phyloP scores from a whole-genome alignment of 306 rosid species.

The Fragaria nilgerrensis region DNA sequence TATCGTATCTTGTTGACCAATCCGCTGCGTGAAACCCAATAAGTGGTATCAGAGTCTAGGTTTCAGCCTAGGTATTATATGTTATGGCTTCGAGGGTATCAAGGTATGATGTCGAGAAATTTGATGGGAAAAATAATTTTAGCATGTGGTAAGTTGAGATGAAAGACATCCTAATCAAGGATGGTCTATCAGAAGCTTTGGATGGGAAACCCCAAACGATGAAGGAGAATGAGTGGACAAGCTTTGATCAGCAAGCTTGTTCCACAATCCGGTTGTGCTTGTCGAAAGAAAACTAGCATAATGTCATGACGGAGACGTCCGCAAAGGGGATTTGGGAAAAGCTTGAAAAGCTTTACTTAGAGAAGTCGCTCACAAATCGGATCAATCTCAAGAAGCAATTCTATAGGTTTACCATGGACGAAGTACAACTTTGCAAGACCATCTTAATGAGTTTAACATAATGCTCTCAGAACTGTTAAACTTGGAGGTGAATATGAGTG shows the following conservation, averaged over 20 bases:
- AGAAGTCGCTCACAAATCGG: not conserved
- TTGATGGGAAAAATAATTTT: not conserved
- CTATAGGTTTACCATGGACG: not conserved
- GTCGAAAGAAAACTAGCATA: not conserved
- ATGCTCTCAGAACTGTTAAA: not conserved
- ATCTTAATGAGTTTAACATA: not conserved
- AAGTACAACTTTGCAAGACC: not conserved
- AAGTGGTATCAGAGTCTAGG: not conserved
- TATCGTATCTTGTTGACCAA: not conserved
- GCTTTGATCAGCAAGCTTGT: not conserved
- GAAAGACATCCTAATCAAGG: not conserved
- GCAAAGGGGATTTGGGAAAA: not conserved
- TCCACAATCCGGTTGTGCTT: not conserved
- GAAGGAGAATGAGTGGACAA: not conserved
- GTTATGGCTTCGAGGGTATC: not conserved
- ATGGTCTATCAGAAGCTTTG: not conserved
- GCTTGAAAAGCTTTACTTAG: not conserved
- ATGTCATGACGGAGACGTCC: not conserved
- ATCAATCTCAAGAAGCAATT: not conserved
- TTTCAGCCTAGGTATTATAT: not conserved
- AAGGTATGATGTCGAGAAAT: not conserved
- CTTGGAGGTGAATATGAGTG: not conserved
- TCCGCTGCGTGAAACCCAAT: not conserved
- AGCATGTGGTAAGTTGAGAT: not conserved
- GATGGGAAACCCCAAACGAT: not conserved